Base-by-base conservation (phyloP, 306 rosid species). In the Vicia villosa region DNA sequence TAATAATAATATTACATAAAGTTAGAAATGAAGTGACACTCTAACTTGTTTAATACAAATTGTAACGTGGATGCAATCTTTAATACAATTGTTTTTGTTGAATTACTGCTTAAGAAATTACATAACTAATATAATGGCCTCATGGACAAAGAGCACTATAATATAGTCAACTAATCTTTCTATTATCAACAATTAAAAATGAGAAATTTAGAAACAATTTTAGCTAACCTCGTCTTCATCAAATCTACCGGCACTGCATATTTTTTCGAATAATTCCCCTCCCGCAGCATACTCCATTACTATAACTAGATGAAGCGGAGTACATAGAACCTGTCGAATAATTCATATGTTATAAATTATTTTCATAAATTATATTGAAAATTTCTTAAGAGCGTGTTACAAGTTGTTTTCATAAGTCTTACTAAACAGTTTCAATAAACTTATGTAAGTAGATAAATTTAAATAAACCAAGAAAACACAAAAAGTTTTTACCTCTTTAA, bases 201-300 rank as follows among this genome's bases (percentile, higher is more conserved):
- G 0, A 46, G 6, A 45, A 14, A 41, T 10, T 20, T 9, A 2
- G 10, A 72, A 49, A 71, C 36, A 41, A 46, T 54, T 46, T 70
- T 50, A 47, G 19, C 49, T 75, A 94, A 94, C 99, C 97, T 95
- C 99, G 47, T 95, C 97, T 70, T 95, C 99, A 54, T 87, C 81
- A 79, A 95, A 95, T 87, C 96, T 91, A 54, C 99, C 99, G 4
- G 99, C 99, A 73, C 75, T 86, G 80, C 97, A 89, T 78, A 95
- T 95, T 77, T 89, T 91, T 76, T 83, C 96, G 55, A 91, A 95
- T 62, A 95, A 87, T 74, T 95, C 99, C 80, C 99, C 99, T 4
- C 95, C 97, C 0, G 96, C 84, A 41, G 96, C 99, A 86, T 95
- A 95, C 86, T 95, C 99, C 99, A 95, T 95, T 54, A 95, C 86